phyloP scores from a whole-genome alignment of 2,329 filamentous ascomycete genomes.

The Aureobasidium sp. region DNA sequence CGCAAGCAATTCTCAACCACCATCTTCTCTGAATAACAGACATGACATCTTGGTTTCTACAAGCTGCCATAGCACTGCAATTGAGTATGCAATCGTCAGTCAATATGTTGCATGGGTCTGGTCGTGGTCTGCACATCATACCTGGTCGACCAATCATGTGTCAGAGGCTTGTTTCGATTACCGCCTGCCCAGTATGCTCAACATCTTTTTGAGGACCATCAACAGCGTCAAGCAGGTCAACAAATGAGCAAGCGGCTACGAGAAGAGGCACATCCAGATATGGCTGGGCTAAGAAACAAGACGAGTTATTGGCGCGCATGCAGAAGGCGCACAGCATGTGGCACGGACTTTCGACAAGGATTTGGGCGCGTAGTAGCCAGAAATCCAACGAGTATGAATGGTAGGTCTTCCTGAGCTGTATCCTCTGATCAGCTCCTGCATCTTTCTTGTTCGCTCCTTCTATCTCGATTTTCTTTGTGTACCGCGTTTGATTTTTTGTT shows the following conservation, averaged over 20 bases:
- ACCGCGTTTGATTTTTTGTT: neutral
- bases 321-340: neutral
- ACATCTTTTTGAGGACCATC: neutral
- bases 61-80: neutral
- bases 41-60: no score
- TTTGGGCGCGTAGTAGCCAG: neutral
- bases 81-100: neutral
- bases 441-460: neutral
- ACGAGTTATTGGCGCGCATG: neutral
- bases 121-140: neutral
- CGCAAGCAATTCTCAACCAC: neutral
- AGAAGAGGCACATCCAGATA: no score
- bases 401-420: neutral
- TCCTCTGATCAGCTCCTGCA: neutral
- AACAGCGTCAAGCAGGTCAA: neutral
- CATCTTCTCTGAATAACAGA: neutral
- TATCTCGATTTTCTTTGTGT: neutral
- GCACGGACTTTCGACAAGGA: slow-evolving; percentile 6
- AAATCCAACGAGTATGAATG: neutral
- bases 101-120: neutral
- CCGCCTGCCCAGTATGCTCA: neutral
- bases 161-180: neutral
- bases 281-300: no score
- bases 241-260: neutral
- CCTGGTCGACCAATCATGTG: neutral